These are phyloP conservation scores for Petrea volubilis DNA, from an alignment of 257 asterid genomes.

Conservation along the genomic window DNA sequence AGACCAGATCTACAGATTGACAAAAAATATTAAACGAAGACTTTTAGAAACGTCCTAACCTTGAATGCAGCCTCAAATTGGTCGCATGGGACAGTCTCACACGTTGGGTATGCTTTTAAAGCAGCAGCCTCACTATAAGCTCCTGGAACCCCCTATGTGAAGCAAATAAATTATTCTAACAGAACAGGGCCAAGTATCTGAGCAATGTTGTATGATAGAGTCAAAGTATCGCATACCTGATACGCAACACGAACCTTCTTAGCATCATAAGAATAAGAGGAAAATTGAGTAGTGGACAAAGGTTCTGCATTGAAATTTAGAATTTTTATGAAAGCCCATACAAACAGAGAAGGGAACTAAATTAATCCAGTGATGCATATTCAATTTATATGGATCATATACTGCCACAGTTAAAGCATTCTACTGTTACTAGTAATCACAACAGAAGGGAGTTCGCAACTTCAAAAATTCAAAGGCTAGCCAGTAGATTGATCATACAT, in stretches of 20 bases:
- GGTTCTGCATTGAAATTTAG: slow-evolving; percentile 56
- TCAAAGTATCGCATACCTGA: slow-evolving; percentile 47
- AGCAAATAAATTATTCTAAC: slow-evolving; percentile 11
- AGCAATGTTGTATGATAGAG: not conserved
- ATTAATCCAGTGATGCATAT: not conserved
- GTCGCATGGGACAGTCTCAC: slow-evolving; percentile 82
- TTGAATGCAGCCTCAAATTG: slow-evolving; percentile 69
- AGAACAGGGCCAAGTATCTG: not conserved
- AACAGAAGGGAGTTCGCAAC: not conserved
- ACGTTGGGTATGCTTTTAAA: slow-evolving; percentile 72
- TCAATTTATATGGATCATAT: not conserved
- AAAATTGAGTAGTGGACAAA: slow-evolving; percentile 53
- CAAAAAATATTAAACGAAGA: slow-evolving; percentile 1
- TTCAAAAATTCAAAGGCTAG: not conserved
- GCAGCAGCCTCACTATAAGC: slow-evolving; percentile 87
- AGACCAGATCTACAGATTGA: not conserved
- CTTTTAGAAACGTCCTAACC: slow-evolving; percentile 33
- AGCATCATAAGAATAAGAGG: slow-evolving; percentile 39
- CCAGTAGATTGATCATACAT: not conserved
- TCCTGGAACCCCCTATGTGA: slow-evolving; percentile 67
- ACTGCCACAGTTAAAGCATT: not conserved
- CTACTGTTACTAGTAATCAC: not conserved
- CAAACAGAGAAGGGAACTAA: not conserved
- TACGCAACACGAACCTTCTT: slow-evolving; percentile 69
- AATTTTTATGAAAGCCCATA: not conserved